These are phyloP conservation scores for Trichosphaerium sp. DNA, from an alignment of 78 protist genomes.

Conservation along the genomic window DNA sequence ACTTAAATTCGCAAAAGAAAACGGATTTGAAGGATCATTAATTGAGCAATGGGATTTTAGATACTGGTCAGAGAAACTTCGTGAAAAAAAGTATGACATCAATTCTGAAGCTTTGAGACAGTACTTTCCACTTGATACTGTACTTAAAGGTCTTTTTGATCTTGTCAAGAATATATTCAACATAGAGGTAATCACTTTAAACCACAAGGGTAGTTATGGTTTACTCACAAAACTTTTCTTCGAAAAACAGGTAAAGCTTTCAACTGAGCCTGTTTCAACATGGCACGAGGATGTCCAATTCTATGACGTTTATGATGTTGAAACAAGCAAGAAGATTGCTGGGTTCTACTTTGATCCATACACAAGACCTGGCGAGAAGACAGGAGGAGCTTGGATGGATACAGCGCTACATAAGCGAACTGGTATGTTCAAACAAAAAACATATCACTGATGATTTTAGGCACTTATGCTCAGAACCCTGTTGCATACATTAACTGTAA, in stretches of 20 bases:
- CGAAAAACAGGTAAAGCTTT: background rate
- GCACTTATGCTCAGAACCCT: background rate
- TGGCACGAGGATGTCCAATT: slow-evolving; percentile 16
- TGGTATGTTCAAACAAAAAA: background rate
- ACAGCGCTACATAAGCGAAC: too few relatives aligned
- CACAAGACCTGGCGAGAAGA: slow-evolving; percentile 2
- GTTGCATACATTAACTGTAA: slow-evolving; percentile 7
- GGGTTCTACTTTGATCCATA: slow-evolving; percentile 4
- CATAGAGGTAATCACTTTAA: too few relatives aligned
- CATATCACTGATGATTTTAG: background rate
- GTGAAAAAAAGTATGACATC: too few relatives aligned
- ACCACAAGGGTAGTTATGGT: too few relatives aligned
- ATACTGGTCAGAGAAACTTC: too few relatives aligned
- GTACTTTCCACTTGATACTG: slow-evolving; percentile 13
- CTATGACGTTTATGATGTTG: background rate
- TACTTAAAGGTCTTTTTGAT: slow-evolving; percentile 19
- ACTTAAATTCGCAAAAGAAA: too few relatives aligned
- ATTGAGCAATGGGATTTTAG: too few relatives aligned
- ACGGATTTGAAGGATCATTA: too few relatives aligned
- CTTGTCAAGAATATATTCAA: too few relatives aligned
- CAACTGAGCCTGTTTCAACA: background rate
- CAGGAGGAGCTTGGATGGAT: slow-evolving; percentile 43
- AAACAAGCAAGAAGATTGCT: background rate
- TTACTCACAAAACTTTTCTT: too few relatives aligned
- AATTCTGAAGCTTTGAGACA: slow-evolving; percentile 16